Evolutionary conservation across 768 basidiomycete species (phyloP), one percentile per base, ranked within the genome.

Genomic region (Lentinula detonsa): DNA sequence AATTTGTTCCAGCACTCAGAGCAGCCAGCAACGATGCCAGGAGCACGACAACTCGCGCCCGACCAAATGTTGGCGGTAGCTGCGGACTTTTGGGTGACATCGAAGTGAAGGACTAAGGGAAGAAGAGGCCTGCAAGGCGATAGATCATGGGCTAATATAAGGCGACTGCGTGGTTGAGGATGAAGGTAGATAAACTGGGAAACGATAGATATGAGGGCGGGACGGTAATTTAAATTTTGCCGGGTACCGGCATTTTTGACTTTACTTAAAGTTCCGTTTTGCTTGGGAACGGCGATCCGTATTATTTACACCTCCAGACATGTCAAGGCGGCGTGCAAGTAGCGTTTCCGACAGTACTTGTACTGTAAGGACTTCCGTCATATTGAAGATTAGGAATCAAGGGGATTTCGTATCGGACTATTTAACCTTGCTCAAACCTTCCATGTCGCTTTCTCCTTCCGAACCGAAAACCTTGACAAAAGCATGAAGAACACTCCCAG

Each of bases 11-110:
- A 49, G 61, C 39, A 28, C 57, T 39, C 35, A 62, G 23, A 16
- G 61, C 61, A 31, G 46, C 55, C 16, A 62, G 11, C 31, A 62
- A 45, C 16, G 56, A 57, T 3, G 49, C 18, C 6, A 62, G 34
- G 28, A 62, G 55, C 10, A 50, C 46, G 68, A 31, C 73, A 62
- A 72, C 13, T 58, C 23, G 69, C 65, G 69, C 62, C 65, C 23
- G 39, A 57, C 21, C 63, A 65, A 59, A 53, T 28, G 51, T 40
- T 33, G 43, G 43, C 16, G 58, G 58, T 18, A 51, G 13, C 31
- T 43, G 23, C 31, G 48, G 42, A 13, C 37, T 16, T 34, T 37
- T 56, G 9, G 37, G 23, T 5, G 35, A 43, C 54, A 37, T 34
- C 3, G 54, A 21, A 10, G 15, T 35, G 9, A 33, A 16, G 13